Evolutionary conservation across 1,139 yeast species (phyloP), one percentile per base, ranked within the genome.

Genomic region (Protomyces gravidus): DNA sequence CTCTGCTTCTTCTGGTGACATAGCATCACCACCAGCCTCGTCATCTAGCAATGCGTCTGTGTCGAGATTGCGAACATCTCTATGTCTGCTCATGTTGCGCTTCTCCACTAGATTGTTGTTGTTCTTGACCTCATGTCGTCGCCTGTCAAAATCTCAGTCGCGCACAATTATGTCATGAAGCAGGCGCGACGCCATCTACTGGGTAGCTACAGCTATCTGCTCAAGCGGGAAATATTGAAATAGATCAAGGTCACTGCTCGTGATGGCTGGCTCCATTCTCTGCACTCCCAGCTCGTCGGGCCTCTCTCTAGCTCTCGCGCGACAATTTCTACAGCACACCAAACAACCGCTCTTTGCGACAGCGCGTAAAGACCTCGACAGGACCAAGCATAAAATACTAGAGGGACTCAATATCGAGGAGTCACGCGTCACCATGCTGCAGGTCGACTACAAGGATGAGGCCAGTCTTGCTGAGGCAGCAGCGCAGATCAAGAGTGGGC

Each of bases 11-110:
- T n/a, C 48, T 7, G 51, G 45, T 3, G 40, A 27, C 48, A 51
- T 48, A 13, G 26, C 45, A 30, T 28, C 46, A 5, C 40, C 36
- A 13, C 28, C 56, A 2, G 50, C 56, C 19, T 51, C 55, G 17
- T 62, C 52, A 19, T 57, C 59, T 15, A 52, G 50, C 21, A 46
- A 50, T 23, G 42, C 61, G 13, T 53, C 61, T 13, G 50, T 32
- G 42, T 61, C 63, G n/a, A 58, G 51, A 23, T 60, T 60, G 23
- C 60, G 58, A 17, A 61, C 59, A 25, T 57, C 50, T 13, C 61
- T 27, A 33, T 61, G 63, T 25, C 63, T 49, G 15, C 59, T 51
- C 63, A 61, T 61, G 6, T 15, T 42, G 17, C 25, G 17, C 13
- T 9, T 13, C 32, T 28, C n/a, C n/a, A n/a, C n/a, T n/a, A n/a